Evolutionary conservation across 148 eudicot genomes (phyloP), one percentile per base, ranked within the genome.

Genomic region (Euryodendron excelsum): DNA sequence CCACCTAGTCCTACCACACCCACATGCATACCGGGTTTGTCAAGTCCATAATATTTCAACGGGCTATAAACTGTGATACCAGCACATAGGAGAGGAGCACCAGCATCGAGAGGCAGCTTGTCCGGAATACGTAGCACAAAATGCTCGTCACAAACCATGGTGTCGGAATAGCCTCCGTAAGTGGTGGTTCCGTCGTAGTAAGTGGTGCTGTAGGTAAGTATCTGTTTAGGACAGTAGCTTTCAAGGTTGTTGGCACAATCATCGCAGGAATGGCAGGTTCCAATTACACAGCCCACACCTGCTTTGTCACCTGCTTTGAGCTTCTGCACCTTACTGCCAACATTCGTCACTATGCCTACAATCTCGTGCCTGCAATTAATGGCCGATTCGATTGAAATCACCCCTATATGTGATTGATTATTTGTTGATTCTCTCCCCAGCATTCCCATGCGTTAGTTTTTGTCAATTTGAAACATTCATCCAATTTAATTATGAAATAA

Each of bases 61-160:
- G 52, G 86, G 69, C 89, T 86, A 72, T 86, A 86, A 21, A 76
- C 76, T 14, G 89, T 86, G 45, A 86, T 86, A 41, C 89, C 89
- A 7, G 86, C 89, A 76, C 89, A 86, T 5, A 86, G 81, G 0
- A 86, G 84, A n/a, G 89, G 89, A 31, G 89, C 86, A 63, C 60
- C 80, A 31, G 48, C 62, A 33, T 80, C 89, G 15, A 86, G 81
- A 0, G 86, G 82, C 72, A 77, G 50, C 25, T 55, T 55, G 4
- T 68, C 73, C 0, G 80, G 74, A 14, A 68, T 23, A 0, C 41
- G 36, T 1, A 77, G 63, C 44, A 77, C 28, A 21, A 52, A 77
- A 39, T 69, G 80, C 74, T 77, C 80, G 27, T 83, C 69, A 4
- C 69, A 82, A 0, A 83, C 85, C 71, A 83, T 79, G 34, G 47